These are phyloP conservation scores for Zasmidium citrigriseum DNA, from an alignment of 2,329 filamentous ascomycete genomes.

Conservation along the genomic window DNA sequence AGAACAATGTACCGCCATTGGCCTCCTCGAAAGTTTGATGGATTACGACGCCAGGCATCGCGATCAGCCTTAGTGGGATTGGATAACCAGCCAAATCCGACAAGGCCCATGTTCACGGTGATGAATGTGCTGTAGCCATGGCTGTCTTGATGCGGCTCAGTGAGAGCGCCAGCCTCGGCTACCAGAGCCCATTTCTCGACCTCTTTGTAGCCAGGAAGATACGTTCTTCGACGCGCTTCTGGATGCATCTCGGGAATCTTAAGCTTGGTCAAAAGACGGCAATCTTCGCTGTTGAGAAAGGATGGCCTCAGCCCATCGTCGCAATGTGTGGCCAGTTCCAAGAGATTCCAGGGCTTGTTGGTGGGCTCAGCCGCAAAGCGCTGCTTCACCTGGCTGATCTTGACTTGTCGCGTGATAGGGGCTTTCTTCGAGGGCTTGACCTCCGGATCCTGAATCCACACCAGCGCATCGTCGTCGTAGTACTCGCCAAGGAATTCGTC, in stretches of 20 bases:
- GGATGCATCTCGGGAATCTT: constrained; percentile 29
- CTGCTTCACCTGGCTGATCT: constrained; percentile 28
- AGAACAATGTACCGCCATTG: constrained; percentile 34
- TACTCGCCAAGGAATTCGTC: constrained; percentile 30
- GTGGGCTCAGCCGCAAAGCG: constrained; percentile 21
- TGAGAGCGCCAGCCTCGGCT: constrained; percentile 36
- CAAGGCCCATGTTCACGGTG: constrained; percentile 32
- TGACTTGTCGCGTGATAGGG: constrained; percentile 20
- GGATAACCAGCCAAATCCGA: constrained; percentile 36
- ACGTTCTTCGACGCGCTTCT: constrained; percentile 29
- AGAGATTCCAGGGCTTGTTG: constrained; percentile 32
- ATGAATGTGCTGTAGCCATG: constrained; percentile 39
- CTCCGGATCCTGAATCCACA: constrained; percentile 33
- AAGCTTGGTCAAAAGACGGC: constrained; percentile 34
- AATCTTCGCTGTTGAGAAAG: constrained; percentile 35
- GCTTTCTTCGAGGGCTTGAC: constrained; percentile 9
- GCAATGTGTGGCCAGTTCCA: constrained; percentile 34
- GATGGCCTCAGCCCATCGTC: constrained; percentile 35
- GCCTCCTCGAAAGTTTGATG: constrained; percentile 23
- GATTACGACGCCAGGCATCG: constrained; percentile 24
- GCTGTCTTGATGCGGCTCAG: constrained; percentile 36
- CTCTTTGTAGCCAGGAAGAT: constrained; percentile 34
- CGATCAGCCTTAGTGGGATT: constrained; percentile 29
- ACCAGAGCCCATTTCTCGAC: constrained; percentile 37
- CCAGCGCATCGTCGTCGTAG: constrained; percentile 32